phyloP scores from a whole-genome alignment of 1,284 basidiomycete genomes.

The Lignosus rhinocerotis region DNA sequence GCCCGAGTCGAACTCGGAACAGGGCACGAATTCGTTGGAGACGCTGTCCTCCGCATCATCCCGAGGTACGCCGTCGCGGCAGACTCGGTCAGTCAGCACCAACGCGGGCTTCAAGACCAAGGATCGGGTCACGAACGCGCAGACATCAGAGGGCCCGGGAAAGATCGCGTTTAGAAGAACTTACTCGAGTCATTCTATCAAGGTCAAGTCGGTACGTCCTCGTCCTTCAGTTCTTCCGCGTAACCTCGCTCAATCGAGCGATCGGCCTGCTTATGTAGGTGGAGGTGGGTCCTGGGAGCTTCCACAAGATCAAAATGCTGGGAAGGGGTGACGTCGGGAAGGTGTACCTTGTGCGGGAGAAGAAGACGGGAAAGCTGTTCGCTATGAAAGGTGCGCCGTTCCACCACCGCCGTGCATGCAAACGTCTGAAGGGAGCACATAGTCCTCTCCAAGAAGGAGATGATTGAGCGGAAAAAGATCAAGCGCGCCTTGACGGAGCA shows the following conservation, averaged over 20 bases:
- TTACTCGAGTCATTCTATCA: conserved; percentile 97
- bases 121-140: conserved; percentile 44
- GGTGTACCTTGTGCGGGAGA: conserved; percentile 94
- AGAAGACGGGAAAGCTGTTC: conserved; percentile 90
- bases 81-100: conserved; percentile 25
- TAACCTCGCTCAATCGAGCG: conserved; percentile 11
- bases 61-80: conserved; percentile 45
- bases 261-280: conserved; percentile 48
- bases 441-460: conserved; percentile 97
- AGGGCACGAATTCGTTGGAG: conserved; percentile 68
- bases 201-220: conserved; percentile 77
- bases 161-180: conserved; percentile 86
- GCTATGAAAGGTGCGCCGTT: conserved; percentile 88
- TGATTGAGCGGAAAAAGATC: conserved; percentile 98
- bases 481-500: conserved; percentile 96
- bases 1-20: conserved; percentile 52
- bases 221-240: conserved; percentile 11
- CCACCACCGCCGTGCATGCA: conserved; percentile 9
- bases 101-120: conserved; percentile 37
- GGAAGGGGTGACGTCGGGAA: conserved; percentile 96
- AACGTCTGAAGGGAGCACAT: conserved; percentile 4
- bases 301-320: conserved; percentile 92
- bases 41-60: conserved; percentile 74
- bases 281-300: conserved; percentile 88
- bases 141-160: conserved; percentile 48